A percentile compares a stretch with the other conserved stretches of the same genome.
phyloP scores from a whole-genome alignment of 805 yeast genomes.

The Candida nanaspora region DNA sequence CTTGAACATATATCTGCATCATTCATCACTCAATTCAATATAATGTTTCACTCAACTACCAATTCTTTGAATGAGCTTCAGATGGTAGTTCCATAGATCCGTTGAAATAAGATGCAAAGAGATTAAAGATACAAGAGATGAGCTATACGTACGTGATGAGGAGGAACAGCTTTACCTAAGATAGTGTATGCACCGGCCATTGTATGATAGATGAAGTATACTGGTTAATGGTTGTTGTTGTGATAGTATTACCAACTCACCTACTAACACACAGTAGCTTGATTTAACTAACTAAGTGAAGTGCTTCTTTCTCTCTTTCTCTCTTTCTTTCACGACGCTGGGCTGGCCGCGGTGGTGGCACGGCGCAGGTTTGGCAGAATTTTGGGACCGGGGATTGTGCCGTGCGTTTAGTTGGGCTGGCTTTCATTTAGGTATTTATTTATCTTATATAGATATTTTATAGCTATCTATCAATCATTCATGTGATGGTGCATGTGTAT shows the following conservation, averaged over 20 bases:
- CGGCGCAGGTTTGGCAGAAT: not conserved
- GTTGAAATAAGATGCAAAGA: not conserved
- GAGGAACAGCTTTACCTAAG: conserved; percentile 75
- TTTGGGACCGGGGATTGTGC: not conserved
- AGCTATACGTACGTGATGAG: conserved; percentile 56
- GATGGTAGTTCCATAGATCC: no score
- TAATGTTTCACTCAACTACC: no score
- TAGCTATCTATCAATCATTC: no score
- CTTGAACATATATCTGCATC: no score
- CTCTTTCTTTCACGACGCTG: not conserved
- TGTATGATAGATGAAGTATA: not conserved
- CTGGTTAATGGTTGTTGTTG: no score
- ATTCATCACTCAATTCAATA: no score
- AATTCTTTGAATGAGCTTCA: no score
- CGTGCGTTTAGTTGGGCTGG: not conserved
- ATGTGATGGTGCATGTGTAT: no score
- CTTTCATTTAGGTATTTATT: not conserved
- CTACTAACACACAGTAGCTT: no score
- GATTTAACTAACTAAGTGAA: not conserved
- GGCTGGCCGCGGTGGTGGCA: no score
- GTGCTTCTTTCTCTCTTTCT: not conserved
- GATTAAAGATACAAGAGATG: not conserved
- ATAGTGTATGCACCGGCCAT: conserved; percentile 86
- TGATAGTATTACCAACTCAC: no score
- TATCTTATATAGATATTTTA: no score